Conservation (phyloP, 495 filamentous ascomycete species). For the Viridothelium virens region DNA sequence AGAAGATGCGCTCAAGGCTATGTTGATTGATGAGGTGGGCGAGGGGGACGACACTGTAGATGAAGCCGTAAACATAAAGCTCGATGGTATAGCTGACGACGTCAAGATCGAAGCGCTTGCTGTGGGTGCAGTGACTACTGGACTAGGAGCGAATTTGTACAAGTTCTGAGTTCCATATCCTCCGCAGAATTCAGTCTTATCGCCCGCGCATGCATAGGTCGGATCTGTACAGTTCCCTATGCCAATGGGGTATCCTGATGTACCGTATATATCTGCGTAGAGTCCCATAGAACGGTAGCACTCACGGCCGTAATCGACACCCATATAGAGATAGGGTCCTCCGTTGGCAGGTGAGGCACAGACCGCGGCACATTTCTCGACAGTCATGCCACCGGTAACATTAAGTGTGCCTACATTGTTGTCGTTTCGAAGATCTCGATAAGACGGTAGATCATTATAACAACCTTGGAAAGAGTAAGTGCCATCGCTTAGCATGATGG, state of each 20-base stretch:
- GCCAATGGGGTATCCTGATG: background rate
- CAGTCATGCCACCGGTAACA: background rate
- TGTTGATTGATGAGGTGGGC: background rate
- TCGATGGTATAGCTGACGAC: background rate
- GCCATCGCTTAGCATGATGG: background rate
- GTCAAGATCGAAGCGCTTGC: background rate
- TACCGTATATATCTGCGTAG: background rate
- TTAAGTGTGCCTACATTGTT: background rate
- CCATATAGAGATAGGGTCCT: background rate
- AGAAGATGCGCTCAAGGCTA: no score
- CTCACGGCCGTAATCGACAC: slow-evolving; percentile 2
- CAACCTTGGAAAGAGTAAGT: slow-evolving; percentile 6
- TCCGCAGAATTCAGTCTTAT: slow-evolving; percentile 2
- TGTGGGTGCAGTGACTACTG: background rate
- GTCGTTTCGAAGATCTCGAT: background rate
- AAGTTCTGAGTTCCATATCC: background rate
- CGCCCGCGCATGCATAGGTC: background rate
- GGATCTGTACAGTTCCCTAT: background rate
- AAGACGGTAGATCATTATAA: slow-evolving; percentile 1
- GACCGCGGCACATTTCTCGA: slow-evolving; percentile 4
- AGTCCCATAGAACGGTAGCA: background rate
- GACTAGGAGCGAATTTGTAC: background rate
- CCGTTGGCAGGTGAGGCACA: background rate
- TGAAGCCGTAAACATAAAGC: background rate
- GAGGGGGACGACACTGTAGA: background rate